Evolutionary conservation across 345 rosid genomes (phyloP).

Genomic region (Physaria fendleri): DNA sequence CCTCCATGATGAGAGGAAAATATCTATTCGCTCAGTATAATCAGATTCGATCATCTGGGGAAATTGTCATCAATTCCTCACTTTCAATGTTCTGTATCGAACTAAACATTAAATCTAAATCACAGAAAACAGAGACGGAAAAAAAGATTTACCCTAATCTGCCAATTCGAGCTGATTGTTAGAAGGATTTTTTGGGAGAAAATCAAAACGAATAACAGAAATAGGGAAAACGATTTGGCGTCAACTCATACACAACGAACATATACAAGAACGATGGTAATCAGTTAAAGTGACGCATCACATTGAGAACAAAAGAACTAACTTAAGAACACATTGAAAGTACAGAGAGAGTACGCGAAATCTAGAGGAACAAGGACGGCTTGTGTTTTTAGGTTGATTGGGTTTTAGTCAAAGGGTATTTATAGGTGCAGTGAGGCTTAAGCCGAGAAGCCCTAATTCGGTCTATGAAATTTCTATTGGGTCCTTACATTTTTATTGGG

Average conservation of each 20-base stretch:
- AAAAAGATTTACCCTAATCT: constrained; percentile 6
- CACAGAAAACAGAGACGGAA: background rate
- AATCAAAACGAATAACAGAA: constrained; percentile 6
- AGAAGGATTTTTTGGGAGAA: background rate
- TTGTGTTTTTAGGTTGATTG: background rate
- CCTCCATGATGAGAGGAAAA: constrained; percentile 3
- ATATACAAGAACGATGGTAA: constrained; percentile 26
- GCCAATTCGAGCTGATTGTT: constrained; percentile 10
- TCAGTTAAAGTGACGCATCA: constrained; percentile 36
- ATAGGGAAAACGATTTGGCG: constrained; percentile 20
- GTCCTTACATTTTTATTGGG: background rate
- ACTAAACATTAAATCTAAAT: background rate
- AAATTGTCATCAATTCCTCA: constrained; percentile 21
- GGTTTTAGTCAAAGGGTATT: too few relatives aligned
- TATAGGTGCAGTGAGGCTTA: constrained; percentile 11
- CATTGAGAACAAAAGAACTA: background rate
- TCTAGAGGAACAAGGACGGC: constrained; percentile 20
- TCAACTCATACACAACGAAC: constrained; percentile 37
- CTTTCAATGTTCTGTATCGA: background rate
- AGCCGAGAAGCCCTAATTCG: constrained; percentile 17
- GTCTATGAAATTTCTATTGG: background rate
- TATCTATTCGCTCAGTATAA: constrained; percentile 27
- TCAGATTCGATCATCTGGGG: constrained; percentile 34
- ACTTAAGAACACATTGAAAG: background rate
- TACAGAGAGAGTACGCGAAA: background rate